These are phyloP conservation scores for Leccinum obscurum DNA, from an alignment of 768 basidiomycete species.

Conservation along the genomic window DNA sequence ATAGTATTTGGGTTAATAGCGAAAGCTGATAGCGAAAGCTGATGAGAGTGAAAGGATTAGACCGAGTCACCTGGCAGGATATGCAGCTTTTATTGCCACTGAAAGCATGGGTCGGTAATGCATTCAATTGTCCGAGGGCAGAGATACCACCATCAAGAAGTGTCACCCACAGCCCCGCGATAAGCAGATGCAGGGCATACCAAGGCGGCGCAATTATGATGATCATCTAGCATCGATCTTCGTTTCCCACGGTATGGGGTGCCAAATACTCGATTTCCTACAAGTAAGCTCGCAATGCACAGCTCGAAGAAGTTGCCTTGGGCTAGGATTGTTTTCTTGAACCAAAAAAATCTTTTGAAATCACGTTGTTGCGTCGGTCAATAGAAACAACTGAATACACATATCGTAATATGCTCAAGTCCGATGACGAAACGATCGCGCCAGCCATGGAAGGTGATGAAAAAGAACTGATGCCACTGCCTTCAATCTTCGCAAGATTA, in stretches of 20 bases:
- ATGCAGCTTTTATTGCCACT: background rate
- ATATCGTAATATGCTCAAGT: too few relatives aligned
- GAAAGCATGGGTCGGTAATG: background rate
- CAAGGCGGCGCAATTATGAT: background rate
- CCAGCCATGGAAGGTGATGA: too few relatives aligned
- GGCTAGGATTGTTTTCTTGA: background rate
- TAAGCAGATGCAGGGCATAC: background rate
- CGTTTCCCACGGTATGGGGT: background rate
- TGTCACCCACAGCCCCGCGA: background rate
- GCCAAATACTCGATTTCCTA: too few relatives aligned
- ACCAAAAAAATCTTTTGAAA: background rate
- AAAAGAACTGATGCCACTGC: too few relatives aligned
- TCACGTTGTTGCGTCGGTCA: background rate
- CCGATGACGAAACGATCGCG: too few relatives aligned
- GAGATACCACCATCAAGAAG: background rate
- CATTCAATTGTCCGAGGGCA: background rate
- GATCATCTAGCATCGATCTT: background rate
- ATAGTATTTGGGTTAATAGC: background rate
- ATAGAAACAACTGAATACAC: background rate
- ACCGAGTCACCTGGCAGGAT: background rate
- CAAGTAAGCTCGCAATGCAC: background rate
- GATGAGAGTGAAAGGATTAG: background rate
- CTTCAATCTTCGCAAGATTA: too few relatives aligned
- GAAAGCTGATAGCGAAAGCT: background rate
- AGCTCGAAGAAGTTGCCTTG: background rate